Percentiles rank a stretch among this genome's conserved stretches.
phyloP scores from a whole-genome alignment of 1,139 yeast species.

The Taiozyma onychis region DNA sequence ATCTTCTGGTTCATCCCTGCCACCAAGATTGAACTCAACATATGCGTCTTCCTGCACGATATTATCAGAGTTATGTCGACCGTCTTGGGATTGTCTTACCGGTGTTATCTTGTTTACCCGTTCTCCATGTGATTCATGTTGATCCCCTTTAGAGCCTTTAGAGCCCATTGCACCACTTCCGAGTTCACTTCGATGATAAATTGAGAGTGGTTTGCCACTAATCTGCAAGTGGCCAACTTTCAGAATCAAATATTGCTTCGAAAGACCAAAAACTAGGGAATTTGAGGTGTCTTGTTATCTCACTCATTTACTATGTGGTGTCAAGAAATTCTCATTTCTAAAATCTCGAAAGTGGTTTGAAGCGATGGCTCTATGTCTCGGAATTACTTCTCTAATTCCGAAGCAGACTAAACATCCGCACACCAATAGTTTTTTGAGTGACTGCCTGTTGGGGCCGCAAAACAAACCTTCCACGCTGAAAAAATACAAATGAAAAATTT shows the following conservation, averaged over 20 bases:
- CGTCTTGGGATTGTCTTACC: neutral
- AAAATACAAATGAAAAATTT: neutral
- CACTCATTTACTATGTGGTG: neutral
- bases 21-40: conserved; percentile 22
- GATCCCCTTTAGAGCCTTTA: neutral
- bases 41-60: conserved; percentile 4
- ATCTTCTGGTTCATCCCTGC: neutral
- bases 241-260: neutral
- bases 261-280: neutral
- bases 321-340: neutral
- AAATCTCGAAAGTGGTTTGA: neutral
- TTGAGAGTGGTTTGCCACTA: neutral
- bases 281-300: neutral
- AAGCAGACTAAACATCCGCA: neutral
- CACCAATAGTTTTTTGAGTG: neutral
- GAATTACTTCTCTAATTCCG: neutral
- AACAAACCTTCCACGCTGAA: conserved; percentile 1
- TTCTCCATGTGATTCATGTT: neutral
- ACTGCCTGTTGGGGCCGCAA: neutral
- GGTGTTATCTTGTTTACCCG: neutral
- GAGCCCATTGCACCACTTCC: neutral
- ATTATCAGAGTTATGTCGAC: neutral
- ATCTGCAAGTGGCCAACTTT: neutral
- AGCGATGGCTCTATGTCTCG: neutral
- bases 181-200: too few species aligned